These are phyloP conservation scores for Debaryomycetaceae sp. DNA, from an alignment of 1,139 yeast genomes.

Conservation along the genomic window DNA sequence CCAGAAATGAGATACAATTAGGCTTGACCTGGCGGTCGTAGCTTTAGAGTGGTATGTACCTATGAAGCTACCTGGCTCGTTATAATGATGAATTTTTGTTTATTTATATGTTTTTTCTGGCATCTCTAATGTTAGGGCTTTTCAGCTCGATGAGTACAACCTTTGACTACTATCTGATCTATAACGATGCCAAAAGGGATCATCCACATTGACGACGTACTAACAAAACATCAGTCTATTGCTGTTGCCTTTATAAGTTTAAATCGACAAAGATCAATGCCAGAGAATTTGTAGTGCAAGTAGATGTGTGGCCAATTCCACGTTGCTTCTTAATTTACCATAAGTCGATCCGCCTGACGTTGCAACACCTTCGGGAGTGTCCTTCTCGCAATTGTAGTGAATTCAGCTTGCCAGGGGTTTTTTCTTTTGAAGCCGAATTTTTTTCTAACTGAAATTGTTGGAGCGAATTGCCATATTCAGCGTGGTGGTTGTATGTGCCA, in stretches of 20 bases:
- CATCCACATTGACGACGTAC: conserved; percentile 5
- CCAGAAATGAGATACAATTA: no score
- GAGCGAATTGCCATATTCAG: no score
- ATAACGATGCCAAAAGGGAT: conserved; percentile 2
- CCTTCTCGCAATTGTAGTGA: no score
- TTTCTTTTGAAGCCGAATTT: no score
- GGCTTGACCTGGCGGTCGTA: no score
- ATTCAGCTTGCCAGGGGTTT: no score
- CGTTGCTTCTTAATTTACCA: no score
- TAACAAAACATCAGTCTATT: conserved; percentile 7
- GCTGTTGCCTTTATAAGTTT: neutral
- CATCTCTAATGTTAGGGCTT: conserved; percentile 69
- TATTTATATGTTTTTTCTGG: conserved; percentile 56
- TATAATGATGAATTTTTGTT: conserved; percentile 37
- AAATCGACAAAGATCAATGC: neutral
- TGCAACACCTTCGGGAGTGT: no score
- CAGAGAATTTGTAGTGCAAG: neutral
- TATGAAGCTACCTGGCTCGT: neutral
- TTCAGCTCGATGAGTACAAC: conserved; percentile 58
- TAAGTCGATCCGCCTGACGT: no score
- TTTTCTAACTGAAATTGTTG: no score
- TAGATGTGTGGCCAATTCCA: neutral
- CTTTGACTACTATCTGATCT: conserved; percentile 49
- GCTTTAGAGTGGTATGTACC: no score
- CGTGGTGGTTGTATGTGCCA: no score